Conservation (phyloP, 2,329 filamentous ascomycete species). For the Microsporum ferrugineum region DNA sequence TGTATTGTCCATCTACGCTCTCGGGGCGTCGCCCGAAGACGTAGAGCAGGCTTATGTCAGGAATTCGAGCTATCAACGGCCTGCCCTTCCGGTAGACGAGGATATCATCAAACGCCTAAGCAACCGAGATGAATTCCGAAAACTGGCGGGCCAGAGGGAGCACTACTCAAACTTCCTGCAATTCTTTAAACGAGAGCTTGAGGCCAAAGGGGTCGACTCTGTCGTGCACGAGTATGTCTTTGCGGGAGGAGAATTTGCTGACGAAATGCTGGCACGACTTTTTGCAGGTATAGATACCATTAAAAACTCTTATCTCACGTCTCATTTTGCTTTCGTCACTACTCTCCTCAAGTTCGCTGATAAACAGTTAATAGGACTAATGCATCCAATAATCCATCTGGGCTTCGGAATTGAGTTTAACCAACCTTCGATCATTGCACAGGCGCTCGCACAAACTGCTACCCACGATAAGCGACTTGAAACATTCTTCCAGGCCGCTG, state of each 20-base stretch:
- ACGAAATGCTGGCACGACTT: conserved; percentile 58
- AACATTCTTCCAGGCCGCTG: conserved; percentile 39
- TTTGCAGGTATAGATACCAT: conserved; percentile 43
- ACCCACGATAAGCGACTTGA: conserved; percentile 50
- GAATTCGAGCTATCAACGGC: conserved; percentile 57
- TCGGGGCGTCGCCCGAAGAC: conserved; percentile 51
- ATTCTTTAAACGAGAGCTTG: conserved; percentile 67
- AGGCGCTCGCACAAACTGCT: conserved; percentile 65
- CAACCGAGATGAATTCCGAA: conserved; percentile 45
- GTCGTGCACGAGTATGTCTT: conserved; percentile 60
- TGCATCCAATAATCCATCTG: conserved; percentile 75
- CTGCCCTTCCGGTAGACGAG: conserved; percentile 38
- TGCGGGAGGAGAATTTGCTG: conserved; percentile 49
- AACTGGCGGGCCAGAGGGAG: conserved; percentile 51
- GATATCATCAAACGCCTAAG: conserved; percentile 45
- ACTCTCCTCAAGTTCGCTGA: background rate
- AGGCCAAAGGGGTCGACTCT: conserved; percentile 48
- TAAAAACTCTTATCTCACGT: background rate
- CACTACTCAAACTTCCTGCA: conserved; percentile 63
- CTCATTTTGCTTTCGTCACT: background rate
- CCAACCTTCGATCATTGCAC: conserved; percentile 69
- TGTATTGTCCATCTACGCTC: conserved; percentile 62
- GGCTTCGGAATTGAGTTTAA: conserved; percentile 74
- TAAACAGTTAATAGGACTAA: conserved; percentile 41
- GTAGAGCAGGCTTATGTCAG: conserved; percentile 54